phyloP scores from a whole-genome alignment of 805 yeast species.

The Maudiozyma pseudohumilis region DNA sequence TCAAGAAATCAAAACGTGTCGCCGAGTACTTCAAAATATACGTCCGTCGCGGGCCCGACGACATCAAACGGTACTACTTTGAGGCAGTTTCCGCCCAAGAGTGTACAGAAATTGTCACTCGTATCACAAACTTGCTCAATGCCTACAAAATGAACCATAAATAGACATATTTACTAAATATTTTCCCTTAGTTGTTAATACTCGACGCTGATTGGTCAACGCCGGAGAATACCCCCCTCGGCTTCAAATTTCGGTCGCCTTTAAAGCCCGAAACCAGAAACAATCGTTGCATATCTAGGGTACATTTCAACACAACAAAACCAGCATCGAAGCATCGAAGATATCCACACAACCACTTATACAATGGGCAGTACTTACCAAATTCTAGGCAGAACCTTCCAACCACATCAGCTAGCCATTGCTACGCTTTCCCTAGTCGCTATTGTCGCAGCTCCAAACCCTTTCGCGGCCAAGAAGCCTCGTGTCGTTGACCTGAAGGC shows the following conservation, averaged over 20 bases:
- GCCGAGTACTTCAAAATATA: conserved; percentile 76
- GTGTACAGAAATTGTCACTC: conserved; percentile 67
- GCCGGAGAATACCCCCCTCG: not conserved
- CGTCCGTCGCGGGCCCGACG: conserved; percentile 49
- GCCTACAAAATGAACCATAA: conserved; percentile 40
- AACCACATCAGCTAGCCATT: conserved; percentile 74
- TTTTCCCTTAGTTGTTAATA: not conserved
- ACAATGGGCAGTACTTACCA: conserved; percentile 76
- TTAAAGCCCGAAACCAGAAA: not conserved
- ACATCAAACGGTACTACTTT: conserved; percentile 75
- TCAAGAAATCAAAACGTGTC: conserved; percentile 68
- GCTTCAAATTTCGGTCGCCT: not conserved
- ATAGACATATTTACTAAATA: conserved; percentile 6
- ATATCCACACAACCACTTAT: not conserved
- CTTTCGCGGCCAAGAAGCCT: conserved; percentile 47
- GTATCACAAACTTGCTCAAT: conserved; percentile 47
- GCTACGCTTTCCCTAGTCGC: conserved; percentile 69
- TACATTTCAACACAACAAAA: too few relatives aligned
- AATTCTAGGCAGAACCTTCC: conserved; percentile 75
- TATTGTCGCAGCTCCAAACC: conserved; percentile 58
- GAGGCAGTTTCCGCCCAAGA: conserved; percentile 58
- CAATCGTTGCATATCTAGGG: too few relatives aligned
- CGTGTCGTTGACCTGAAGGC: conserved; percentile 65
- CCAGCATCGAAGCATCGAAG: too few relatives aligned
- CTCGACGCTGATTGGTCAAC: conserved; percentile 1